Evolutionary conservation across 495 filamentous ascomycete genomes (phyloP).

Genomic region (Pyrenula massariospora): DNA sequence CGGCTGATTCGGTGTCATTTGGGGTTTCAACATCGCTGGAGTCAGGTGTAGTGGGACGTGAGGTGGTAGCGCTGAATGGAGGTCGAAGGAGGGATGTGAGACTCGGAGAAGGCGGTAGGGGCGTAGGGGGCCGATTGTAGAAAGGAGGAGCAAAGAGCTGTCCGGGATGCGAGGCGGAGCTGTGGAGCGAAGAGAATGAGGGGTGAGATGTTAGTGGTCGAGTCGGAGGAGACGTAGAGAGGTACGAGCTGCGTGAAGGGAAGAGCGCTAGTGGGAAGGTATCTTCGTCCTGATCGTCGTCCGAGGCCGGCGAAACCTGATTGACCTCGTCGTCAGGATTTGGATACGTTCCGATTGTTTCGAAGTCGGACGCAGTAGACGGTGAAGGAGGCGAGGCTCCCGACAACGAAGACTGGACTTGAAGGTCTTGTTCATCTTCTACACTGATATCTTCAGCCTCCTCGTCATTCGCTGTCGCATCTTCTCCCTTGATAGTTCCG

Average conservation of each 20-base stretch:
- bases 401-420: not conserved
- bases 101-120: constrained; percentile 85
- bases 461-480: not conserved
- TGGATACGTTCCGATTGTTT: not conserved
- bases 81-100: constrained; percentile 89
- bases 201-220: constrained; percentile 28
- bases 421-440: not conserved
- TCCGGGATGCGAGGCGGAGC: constrained; percentile 31
- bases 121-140: constrained; percentile 79
- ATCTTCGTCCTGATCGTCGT: constrained; percentile 6
- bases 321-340: constrained; percentile 22
- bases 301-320: constrained; percentile 32
- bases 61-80: constrained; percentile 56
- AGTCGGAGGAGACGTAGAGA: constrained; percentile 30
- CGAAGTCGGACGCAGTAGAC: not conserved
- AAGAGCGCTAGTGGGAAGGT: not conserved
- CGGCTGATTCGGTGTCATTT: constrained; percentile 49
- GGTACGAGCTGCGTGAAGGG: constrained; percentile 19
- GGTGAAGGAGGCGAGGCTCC: not conserved
- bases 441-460: not conserved
- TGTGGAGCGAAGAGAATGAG: constrained; percentile 22
- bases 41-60: constrained; percentile 83
- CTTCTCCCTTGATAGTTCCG: not conserved
- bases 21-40: constrained; percentile 71
- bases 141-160: constrained; percentile 71